phyloP scores from a whole-genome alignment of 2,329 filamentous ascomycete species.

The Pseudocercospora macadamiae region DNA sequence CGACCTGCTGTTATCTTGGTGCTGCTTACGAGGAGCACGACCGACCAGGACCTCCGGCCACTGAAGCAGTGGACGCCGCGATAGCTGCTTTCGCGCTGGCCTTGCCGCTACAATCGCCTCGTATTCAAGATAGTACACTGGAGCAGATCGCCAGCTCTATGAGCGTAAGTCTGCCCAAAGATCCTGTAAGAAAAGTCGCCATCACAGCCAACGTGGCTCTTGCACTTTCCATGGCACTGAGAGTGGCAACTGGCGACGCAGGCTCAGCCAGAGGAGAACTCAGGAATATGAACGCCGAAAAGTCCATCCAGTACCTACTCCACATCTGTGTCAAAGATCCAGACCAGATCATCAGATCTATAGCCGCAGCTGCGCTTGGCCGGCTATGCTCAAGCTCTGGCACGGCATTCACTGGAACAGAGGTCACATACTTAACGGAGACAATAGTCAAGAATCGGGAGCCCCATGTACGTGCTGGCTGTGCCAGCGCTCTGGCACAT shows the following conservation, averaged over 20 bases:
- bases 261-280: slow-evolving; percentile 72
- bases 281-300: slow-evolving; percentile 75
- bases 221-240: slow-evolving; percentile 77
- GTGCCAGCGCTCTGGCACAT: slow-evolving; percentile 87
- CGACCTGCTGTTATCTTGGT: slow-evolving; percentile 73
- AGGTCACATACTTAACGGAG: slow-evolving; percentile 90
- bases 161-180: slow-evolving; percentile 78
- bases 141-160: slow-evolving; percentile 93
- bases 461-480: slow-evolving; percentile 89
- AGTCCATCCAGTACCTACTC: slow-evolving; percentile 67
- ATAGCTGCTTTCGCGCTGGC: slow-evolving; percentile 92
- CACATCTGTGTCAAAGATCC: slow-evolving; percentile 78
- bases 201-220: slow-evolving; percentile 88
- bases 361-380: slow-evolving; percentile 84
- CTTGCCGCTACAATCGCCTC: slow-evolving; percentile 83
- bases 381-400: slow-evolving; percentile 83
- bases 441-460: slow-evolving; percentile 93
- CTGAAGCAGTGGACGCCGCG: slow-evolving; percentile 91
- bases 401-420: slow-evolving; percentile 82
- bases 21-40: slow-evolving; percentile 27
- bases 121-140: slow-evolving; percentile 92
- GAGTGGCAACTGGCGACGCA: slow-evolving; percentile 82
- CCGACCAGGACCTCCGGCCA: slow-evolving; percentile 75
- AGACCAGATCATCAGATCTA: slow-evolving; percentile 81
- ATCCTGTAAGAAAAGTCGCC: slow-evolving; percentile 84